Evolutionary conservation across 805 yeast genomes (phyloP).

Genomic region (Pichia cephalocereana): DNA sequence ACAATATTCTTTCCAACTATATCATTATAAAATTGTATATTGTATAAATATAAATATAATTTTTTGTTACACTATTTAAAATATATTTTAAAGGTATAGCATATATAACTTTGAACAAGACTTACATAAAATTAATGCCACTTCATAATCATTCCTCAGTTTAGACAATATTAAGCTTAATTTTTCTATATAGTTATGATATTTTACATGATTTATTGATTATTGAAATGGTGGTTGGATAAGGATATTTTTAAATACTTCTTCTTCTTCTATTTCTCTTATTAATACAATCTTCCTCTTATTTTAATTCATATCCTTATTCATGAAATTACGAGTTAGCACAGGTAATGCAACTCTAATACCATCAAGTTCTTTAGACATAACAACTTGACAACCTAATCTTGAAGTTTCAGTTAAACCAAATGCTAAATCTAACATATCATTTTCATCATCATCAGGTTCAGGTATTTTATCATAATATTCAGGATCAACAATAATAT

Average conservation of each 20-base stretch:
- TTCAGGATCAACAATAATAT: conserved; percentile 92
- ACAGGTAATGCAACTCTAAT: conserved; percentile 92
- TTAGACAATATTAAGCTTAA: too few relatives aligned
- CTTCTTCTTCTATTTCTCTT: background rate
- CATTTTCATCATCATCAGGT: conserved; percentile 96
- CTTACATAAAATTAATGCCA: too few relatives aligned
- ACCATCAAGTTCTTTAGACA: conserved; percentile 89
- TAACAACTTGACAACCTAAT: conserved; percentile 85
- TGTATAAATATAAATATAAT: too few relatives aligned
- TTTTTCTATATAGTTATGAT: too few relatives aligned
- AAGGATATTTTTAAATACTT: background rate
- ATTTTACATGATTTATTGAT: too few relatives aligned
- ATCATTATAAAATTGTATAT: too few relatives aligned
- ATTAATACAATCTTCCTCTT: background rate
- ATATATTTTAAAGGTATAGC: too few relatives aligned
- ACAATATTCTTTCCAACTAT: too few relatives aligned
- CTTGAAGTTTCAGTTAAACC: conserved; percentile 96
- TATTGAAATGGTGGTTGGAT: background rate
- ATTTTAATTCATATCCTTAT: conserved; percentile 56
- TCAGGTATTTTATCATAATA: conserved; percentile 86
- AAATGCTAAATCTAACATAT: conserved; percentile 95
- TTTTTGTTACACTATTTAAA: too few relatives aligned
- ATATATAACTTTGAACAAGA: too few relatives aligned
- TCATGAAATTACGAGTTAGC: conserved; percentile 89
- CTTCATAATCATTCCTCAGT: too few relatives aligned